Evolutionary conservation across 192 early-diverging fungal genomes (phyloP).

Genomic region (Helicostylum pulchrum): DNA sequence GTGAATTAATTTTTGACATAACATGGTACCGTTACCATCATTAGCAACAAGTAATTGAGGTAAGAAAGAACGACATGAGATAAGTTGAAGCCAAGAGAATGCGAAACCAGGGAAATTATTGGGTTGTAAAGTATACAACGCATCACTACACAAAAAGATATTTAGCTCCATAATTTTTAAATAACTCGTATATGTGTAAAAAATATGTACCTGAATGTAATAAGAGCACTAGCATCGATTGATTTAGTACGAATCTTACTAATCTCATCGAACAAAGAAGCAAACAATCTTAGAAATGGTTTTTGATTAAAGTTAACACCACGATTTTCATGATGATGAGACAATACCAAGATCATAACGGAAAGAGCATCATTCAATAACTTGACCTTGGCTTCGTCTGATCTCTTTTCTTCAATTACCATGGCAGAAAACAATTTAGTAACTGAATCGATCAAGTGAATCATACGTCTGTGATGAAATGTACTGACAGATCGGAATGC

Average conservation of each 20-base stretch:
- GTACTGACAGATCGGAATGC: slow-evolving; percentile 47
- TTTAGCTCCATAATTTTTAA: slow-evolving; percentile 32
- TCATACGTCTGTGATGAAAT: slow-evolving; percentile 45
- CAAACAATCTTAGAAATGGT: slow-evolving; percentile 87
- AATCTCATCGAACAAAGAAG: slow-evolving; percentile 78
- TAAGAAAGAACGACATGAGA: slow-evolving; percentile 90
- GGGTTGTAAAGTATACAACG: slow-evolving; percentile 84
- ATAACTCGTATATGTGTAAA: background rate
- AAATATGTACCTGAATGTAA: slow-evolving; percentile 22
- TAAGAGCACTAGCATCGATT: slow-evolving; percentile 13
- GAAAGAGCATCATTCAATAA: slow-evolving; percentile 81
- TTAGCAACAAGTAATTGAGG: slow-evolving; percentile 75
- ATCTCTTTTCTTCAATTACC: slow-evolving; percentile 51
- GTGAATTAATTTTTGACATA: slow-evolving; percentile 81
- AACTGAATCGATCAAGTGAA: slow-evolving; percentile 88
- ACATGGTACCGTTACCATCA: slow-evolving; percentile 75
- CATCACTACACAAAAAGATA: slow-evolving; percentile 60
- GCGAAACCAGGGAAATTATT: slow-evolving; percentile 87
- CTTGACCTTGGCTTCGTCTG: slow-evolving; percentile 56
- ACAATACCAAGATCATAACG: slow-evolving; percentile 79
- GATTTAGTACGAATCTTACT: slow-evolving; percentile 19
- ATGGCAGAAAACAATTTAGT: slow-evolving; percentile 79
- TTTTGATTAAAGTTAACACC: slow-evolving; percentile 81
- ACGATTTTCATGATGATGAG: slow-evolving; percentile 77
- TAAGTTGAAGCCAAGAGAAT: slow-evolving; percentile 92